Evolutionary conservation across 345 rosid genomes (phyloP).

Genomic region (Hibiscus mutabilis): DNA sequence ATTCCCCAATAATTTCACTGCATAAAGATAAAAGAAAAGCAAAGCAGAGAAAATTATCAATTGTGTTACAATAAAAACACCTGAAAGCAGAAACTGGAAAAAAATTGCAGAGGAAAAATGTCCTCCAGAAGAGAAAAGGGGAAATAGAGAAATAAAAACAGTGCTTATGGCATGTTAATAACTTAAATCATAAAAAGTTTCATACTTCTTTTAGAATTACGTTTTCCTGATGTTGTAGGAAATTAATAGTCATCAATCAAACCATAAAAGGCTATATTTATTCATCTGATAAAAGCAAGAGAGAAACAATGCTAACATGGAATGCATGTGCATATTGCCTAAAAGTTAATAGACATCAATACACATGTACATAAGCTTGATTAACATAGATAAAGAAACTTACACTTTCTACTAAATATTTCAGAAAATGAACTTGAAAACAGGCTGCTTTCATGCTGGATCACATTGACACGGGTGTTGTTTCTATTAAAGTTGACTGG

Average conservation of each 20-base stretch:
- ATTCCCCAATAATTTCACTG: conserved; percentile 58
- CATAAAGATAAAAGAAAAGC: conserved; percentile 12
- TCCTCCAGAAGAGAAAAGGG: too few species aligned
- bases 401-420: conserved; percentile 58
- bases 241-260: not conserved
- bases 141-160: not conserved
- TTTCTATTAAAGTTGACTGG: conserved; percentile 28
- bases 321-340: not conserved
- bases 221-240: not conserved
- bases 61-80: not conserved
- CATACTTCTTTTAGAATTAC: not conserved
- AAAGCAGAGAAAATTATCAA: not conserved
- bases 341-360: not conserved
- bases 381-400: conserved; percentile 17
- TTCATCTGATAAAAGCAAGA: not conserved
- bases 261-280: not conserved
- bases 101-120: not conserved
- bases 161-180: not conserved
- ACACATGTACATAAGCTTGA: not conserved
- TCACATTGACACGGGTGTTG: conserved; percentile 25
- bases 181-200: not conserved
- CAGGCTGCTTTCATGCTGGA: conserved; percentile 71
- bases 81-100: conserved; percentile 7
- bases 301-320: not conserved
- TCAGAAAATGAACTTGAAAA: conserved; percentile 92